Evolutionary conservation across 495 filamentous ascomycete genomes (phyloP).

Genomic region (Penicillium verhagenii): DNA sequence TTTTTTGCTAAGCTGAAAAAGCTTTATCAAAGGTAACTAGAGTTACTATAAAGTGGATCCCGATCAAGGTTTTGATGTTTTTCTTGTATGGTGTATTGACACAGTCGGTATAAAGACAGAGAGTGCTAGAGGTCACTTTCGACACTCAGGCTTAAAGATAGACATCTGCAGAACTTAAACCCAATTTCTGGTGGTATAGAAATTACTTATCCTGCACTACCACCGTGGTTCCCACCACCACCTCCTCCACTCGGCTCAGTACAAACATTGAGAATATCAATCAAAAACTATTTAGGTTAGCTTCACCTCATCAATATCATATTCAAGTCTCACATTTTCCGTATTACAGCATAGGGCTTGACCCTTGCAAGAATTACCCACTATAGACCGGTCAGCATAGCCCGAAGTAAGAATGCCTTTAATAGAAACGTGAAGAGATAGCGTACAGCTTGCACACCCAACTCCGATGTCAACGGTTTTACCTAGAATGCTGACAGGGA

Average conservation of each 20-base stretch:
- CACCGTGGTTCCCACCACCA: neutral
- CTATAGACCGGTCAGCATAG: too few relatives aligned
- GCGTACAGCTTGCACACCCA: too few relatives aligned
- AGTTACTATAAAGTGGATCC: slow-evolving; percentile 27
- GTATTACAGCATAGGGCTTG: neutral
- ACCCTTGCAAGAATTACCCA: too few relatives aligned
- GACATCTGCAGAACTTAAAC: neutral
- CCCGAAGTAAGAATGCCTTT: too few relatives aligned
- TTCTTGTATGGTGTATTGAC: slow-evolving; percentile 26
- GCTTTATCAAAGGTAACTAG: slow-evolving; percentile 17
- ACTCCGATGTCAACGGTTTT: too few relatives aligned
- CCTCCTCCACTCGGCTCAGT: neutral
- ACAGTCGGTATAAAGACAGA: slow-evolving; percentile 17
- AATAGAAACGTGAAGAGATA: too few relatives aligned
- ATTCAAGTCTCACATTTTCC: neutral
- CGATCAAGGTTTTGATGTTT: slow-evolving; percentile 31
- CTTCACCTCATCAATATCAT: neutral
- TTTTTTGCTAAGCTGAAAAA: slow-evolving; percentile 2
- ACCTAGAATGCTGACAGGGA: too few relatives aligned
- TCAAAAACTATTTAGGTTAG: neutral
- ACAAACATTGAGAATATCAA: neutral
- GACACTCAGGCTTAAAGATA: slow-evolving; percentile 17
- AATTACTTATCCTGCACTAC: neutral
- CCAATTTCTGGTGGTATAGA: neutral
- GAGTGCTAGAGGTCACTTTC: slow-evolving; percentile 26